These are phyloP conservation scores for Haberlea rhodopensis DNA, from an alignment of 257 asterid genomes.

Conservation along the genomic window DNA sequence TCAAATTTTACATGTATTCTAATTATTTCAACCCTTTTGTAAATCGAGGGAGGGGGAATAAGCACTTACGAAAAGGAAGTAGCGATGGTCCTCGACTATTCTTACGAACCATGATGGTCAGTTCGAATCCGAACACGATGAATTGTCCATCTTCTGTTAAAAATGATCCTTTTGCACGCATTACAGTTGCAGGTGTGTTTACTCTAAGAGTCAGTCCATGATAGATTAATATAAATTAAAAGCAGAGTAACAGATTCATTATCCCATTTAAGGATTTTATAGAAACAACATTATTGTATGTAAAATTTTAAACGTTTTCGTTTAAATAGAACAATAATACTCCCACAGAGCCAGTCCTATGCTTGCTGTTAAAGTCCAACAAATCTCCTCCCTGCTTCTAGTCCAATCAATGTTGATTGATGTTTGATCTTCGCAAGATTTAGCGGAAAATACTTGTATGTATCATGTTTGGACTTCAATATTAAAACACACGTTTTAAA, in stretches of 20 bases:
- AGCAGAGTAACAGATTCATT: no score
- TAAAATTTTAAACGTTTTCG: no score
- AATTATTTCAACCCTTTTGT: no score
- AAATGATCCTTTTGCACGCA: background rate
- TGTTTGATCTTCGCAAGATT: background rate
- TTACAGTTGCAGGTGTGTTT: background rate
- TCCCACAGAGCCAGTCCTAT: no score
- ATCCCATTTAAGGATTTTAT: constrained; percentile 14
- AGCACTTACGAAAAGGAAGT: no score
- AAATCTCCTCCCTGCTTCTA: background rate
- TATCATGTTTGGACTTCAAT: no score
- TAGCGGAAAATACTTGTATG: no score
- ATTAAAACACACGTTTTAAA: no score
- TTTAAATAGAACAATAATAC: no score
- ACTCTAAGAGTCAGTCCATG: background rate
- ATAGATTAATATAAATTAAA: background rate
- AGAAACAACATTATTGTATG: no score
- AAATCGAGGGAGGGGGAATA: background rate
- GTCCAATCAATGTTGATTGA: constrained; percentile 2
- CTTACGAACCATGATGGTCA: background rate
- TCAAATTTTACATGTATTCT: background rate
- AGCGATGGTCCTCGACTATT: background rate
- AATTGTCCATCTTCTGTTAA: background rate
- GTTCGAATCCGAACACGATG: no score
- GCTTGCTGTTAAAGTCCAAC: background rate